Evolutionary conservation across 202 grass and related monocot genomes (phyloP), one percentile per base, ranked within the genome.

Genomic region (Musa balbisiana): DNA sequence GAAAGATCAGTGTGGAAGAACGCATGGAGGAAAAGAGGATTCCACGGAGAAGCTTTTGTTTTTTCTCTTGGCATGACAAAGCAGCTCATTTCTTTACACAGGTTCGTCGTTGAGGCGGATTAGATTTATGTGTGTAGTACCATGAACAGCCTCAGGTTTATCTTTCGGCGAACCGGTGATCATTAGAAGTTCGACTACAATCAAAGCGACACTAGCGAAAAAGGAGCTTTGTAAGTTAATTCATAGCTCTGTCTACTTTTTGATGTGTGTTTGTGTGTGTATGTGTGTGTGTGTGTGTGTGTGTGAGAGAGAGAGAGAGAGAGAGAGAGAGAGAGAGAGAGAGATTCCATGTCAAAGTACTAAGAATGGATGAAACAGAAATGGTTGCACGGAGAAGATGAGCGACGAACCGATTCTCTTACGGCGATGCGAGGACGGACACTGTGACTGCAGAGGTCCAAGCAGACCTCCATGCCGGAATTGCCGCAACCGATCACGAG

Each of bases 401-500:
- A 55, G 79, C 81, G 68, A 90, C 90, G 51, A 77, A 99, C 96
- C 82, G 82, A 65, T 56, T 99, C 96, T 85, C 91, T 80, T 74
- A 99, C 89, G 50, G 90, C 89, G 75, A 99, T 88, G 87, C 84
- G 82, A 15, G 96, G 91, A 20, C 77, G 60, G 52, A 82, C 91
- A 88, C 81, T 90, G 89, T 92, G 78, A 70, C 90, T 88, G 89
- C 91, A 95, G 73, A 99, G 87, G 77, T 99, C 96, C 80, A 99
- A 75, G 84, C 91, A 95, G 51, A 99, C 96, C 76, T 99, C 96
- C 96, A 99, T 99, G 66, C 96, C 96, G 49, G 96, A 99, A 23
- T 99, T 99, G 69, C 96, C 96, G 54, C 91, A 87, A 15, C 96
- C 96, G 50, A 99, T 80, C 19, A 99, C 96, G 9, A 99, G 96